Evolutionary conservation across 345 rosid species (phyloP), one percentile per base, ranked within the genome.

Genomic region (Atalantia buxifolia): DNA sequence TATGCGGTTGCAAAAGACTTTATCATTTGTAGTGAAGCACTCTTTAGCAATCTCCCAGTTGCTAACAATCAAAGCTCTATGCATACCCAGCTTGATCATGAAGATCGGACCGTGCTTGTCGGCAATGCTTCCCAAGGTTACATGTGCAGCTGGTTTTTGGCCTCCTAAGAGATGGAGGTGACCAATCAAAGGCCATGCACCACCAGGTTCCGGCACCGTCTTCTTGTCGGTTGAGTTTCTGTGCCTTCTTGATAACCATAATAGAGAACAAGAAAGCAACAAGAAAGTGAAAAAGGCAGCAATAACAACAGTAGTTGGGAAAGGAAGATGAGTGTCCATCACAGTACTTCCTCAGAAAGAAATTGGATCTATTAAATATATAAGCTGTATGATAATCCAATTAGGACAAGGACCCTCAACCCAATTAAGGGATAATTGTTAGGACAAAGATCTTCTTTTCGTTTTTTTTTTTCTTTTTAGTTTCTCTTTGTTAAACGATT

Each of bases 21-120:
- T 76, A 25, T 88, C 88, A 6, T 88, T 68, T 6, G 56, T 74
- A 18, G 89, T 83, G 36, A 84, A 71, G 45, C 87, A 84, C 65
- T 81, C 85, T 76, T 81, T 78, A 28, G 81, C 88, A 1, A 60
- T 16, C 53, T 85, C 79, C 55, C 79, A 40, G 9, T 55, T 79
- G 10, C 75, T 77, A 1, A 85, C 86, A 1, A 85, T 78, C 12
- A 82, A 18, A 18, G 84, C 72, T 7, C 69, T 81, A 45, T 50
- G 71, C 42, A 65, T n/a, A 3, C 87, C 89, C 3, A 81, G 27
- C 50, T 77, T 71, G 42, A 86, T 27, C 4, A 55, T 74, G 77
- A 83, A 83, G 48, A 81, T 79, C 7, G 82, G 81, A 0, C 83
- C 86, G n/a, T 81, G 75, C 21, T 74, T 81, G 42, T 79, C 83